phyloP scores from a whole-genome alignment of 2,329 filamentous ascomycete genomes.

The Penicillium corylophilum region DNA sequence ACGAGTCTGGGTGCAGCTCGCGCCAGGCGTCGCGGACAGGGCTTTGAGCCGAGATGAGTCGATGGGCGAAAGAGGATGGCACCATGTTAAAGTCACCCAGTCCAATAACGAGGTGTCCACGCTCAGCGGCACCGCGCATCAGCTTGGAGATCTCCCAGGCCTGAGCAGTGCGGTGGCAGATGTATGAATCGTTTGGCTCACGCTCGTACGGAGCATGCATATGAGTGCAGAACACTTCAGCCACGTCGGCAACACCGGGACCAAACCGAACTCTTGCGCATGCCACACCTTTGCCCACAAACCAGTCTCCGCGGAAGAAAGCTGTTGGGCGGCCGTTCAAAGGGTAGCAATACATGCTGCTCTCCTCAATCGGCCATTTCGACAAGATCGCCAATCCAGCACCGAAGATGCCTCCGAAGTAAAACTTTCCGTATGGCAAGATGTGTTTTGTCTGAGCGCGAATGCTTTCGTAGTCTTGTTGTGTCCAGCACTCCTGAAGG shows the following conservation, averaged over 20 bases:
- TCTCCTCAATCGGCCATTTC: slow-evolving; percentile 88
- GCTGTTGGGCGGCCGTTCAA: slow-evolving; percentile 90
- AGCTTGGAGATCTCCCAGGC: slow-evolving; percentile 93
- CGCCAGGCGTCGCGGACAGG: slow-evolving; percentile 83
- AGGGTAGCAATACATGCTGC: slow-evolving; percentile 81
- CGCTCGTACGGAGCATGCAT: slow-evolving; percentile 84
- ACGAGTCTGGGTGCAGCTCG: slow-evolving; percentile 77
- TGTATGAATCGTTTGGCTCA: slow-evolving; percentile 77
- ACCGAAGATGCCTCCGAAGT: slow-evolving; percentile 84
- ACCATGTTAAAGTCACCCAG: slow-evolving; percentile 97
- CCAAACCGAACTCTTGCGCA: slow-evolving; percentile 76
- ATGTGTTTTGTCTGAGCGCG: slow-evolving; percentile 69
- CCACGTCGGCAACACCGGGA: slow-evolving; percentile 60
- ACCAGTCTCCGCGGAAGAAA: slow-evolving; percentile 95
- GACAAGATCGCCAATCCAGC: slow-evolving; percentile 86
- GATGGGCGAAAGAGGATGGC: slow-evolving; percentile 80
- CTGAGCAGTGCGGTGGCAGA: slow-evolving; percentile 86
- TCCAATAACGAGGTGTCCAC: slow-evolving; percentile 79
- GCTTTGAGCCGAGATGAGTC: slow-evolving; percentile 74
- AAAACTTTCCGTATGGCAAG: slow-evolving; percentile 90
- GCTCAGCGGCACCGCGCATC: slow-evolving; percentile 74
- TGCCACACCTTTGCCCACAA: slow-evolving; percentile 90
- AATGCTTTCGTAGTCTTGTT: slow-evolving; percentile 77
- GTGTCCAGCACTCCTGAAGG: slow-evolving; percentile 93
- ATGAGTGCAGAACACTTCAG: slow-evolving; percentile 93